Evolutionary conservation across 768 basidiomycete genomes (phyloP).

Genomic region (Termitomyces sp.): DNA sequence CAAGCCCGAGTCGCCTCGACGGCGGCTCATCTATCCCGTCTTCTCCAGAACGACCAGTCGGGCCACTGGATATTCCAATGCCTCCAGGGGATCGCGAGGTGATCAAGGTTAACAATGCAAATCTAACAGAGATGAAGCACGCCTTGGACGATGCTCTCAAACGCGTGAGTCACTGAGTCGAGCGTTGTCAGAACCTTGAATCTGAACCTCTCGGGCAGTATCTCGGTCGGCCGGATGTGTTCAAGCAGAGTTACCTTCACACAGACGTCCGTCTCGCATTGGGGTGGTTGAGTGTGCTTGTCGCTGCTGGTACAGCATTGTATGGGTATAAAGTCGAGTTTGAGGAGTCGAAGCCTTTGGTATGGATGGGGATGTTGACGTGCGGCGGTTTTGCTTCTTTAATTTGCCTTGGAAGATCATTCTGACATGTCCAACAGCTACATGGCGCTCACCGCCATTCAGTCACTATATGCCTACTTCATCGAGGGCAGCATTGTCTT

Average conservation of each 20-base stretch:
- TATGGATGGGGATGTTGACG: conserved; percentile 76
- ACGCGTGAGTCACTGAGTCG: conserved; percentile 47
- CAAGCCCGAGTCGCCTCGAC: conserved; percentile 15
- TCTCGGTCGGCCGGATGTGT: conserved; percentile 72
- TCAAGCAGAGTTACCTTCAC: conserved; percentile 82
- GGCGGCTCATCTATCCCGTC: conserved; percentile 18
- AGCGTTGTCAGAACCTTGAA: neutral
- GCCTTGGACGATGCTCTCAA: conserved; percentile 86
- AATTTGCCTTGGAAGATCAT: neutral
- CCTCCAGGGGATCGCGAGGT: conserved; percentile 41
- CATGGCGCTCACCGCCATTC: conserved; percentile 60
- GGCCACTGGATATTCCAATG: conserved; percentile 45
- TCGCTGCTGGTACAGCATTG: conserved; percentile 74
- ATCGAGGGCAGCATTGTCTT: conserved; percentile 82
- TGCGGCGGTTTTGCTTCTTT: conserved; percentile 39
- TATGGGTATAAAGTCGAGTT: conserved; percentile 90
- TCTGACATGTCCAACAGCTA: conserved; percentile 45
- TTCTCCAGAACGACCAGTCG: conserved; percentile 41
- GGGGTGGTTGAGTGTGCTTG: conserved; percentile 82
- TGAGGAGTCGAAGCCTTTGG: conserved; percentile 76
- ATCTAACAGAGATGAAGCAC: conserved; percentile 55
- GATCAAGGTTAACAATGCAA: conserved; percentile 58
- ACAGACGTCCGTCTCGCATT: conserved; percentile 84
- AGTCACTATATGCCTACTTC: conserved; percentile 82
- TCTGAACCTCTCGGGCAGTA: conserved; percentile 42